phyloP scores from a whole-genome alignment of 768 basidiomycete genomes.

The Boletus vermiculosoides region DNA sequence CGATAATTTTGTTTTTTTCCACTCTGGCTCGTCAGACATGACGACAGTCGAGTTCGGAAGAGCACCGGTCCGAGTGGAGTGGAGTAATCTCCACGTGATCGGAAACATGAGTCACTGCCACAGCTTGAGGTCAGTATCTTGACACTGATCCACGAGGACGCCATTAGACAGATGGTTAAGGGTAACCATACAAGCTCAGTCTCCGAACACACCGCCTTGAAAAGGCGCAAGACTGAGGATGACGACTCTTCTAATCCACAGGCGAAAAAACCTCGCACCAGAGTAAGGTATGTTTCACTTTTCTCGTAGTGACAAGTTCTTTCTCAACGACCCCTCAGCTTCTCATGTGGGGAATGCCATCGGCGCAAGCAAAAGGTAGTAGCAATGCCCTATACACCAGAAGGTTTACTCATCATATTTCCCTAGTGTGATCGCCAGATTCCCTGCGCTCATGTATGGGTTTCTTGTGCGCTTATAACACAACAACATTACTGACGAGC shows the following conservation, averaged over 20 bases:
- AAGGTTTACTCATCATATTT: conserved; percentile 18
- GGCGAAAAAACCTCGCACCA: conserved; percentile 64
- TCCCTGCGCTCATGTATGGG: conserved; percentile 79
- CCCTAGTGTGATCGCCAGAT: conserved; percentile 79
- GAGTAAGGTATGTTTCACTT: conserved; percentile 63
- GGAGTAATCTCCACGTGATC: conserved; percentile 26
- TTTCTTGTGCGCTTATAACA: conserved; percentile 10
- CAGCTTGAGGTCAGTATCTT: conserved; percentile 22
- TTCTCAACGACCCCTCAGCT: conserved; percentile 42
- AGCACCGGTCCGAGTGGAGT: not conserved
- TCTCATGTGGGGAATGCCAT: conserved; percentile 87
- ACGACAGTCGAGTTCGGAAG: not conserved
- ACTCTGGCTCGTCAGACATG: conserved; percentile 39
- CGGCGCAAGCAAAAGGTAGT: conserved; percentile 82
- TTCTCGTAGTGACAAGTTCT: not conserved
- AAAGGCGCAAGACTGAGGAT: conserved; percentile 66
- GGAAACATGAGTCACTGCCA: conserved; percentile 3
- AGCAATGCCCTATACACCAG: conserved; percentile 11
- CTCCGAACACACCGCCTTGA: conserved; percentile 39
- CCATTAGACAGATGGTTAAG: conserved; percentile 30
- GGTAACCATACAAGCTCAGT: conserved; percentile 15
- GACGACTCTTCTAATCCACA: conserved; percentile 45
- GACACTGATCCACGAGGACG: conserved; percentile 31
- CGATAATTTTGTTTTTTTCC: conserved; percentile 63
- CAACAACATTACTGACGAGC: conserved; percentile 12